Conservation (phyloP, 805 yeast genomes). For the Yamadazyma nakazawae region DNA sequence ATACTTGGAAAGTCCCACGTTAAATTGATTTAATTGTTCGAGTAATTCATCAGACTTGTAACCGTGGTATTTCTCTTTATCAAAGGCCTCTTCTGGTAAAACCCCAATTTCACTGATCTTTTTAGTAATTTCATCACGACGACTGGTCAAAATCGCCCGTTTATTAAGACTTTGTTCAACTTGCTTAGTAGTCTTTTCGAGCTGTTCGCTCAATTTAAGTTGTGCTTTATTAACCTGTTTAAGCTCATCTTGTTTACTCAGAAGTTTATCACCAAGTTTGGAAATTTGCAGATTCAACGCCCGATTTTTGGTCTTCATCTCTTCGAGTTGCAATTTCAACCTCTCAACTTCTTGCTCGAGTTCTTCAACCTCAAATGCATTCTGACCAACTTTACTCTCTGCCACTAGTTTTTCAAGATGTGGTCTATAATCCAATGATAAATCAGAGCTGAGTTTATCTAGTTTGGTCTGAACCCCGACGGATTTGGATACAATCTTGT, state of each 20-base stretch:
- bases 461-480: conserved; percentile 46
- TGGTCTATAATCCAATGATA: conserved; percentile 57
- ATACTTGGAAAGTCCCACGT: conserved; percentile 57
- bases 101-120: conserved; percentile 84
- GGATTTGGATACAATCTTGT: conserved; percentile 36
- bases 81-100: conserved; percentile 80
- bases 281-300: conserved; percentile 21
- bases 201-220: conserved; percentile 45
- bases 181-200: conserved; percentile 60
- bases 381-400: conserved; percentile 13
- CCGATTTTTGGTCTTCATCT: conserved; percentile 26
- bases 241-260: conserved; percentile 38
- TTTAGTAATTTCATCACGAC: conserved; percentile 69
- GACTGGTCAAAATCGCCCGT: conserved; percentile 52
- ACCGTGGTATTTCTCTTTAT: conserved; percentile 35
- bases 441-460: conserved; percentile 49
- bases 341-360: conserved; percentile 24
- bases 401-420: conserved; percentile 25
- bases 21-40: conserved; percentile 48
- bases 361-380: conserved; percentile 13
- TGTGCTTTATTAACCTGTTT: conserved; percentile 58
- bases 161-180: conserved; percentile 64
- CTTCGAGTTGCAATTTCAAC: conserved; percentile 23
- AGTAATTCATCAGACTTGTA: conserved; percentile 52
- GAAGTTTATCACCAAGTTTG: conserved; percentile 15